phyloP scores from a whole-genome alignment of 306 rosid species.

The Prunus kanzakura region DNA sequence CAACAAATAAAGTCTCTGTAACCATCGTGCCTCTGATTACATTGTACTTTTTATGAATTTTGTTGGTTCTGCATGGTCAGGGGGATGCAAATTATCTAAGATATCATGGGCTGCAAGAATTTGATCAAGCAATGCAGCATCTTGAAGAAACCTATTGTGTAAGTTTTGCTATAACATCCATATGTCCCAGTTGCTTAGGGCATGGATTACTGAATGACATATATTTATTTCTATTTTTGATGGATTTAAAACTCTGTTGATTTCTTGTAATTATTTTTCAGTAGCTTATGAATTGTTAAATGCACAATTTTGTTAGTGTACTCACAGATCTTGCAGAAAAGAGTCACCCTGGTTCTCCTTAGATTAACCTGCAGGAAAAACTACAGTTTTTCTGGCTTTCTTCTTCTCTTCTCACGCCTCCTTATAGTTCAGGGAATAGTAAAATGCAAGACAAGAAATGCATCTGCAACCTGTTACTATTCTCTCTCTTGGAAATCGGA shows the following conservation, averaged over 20 bases:
- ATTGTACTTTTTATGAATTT: neutral
- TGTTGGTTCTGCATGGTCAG: conserved; percentile 41
- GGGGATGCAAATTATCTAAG: conserved; percentile 82
- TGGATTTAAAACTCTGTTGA: neutral
- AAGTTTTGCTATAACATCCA: conserved; percentile 34
- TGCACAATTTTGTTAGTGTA: too few relatives aligned
- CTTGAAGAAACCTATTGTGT: conserved; percentile 83
- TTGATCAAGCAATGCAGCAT: conserved; percentile 96
- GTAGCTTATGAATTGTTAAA: too few relatives aligned
- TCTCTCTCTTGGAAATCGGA: too few relatives aligned
- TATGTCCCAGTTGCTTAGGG: neutral
- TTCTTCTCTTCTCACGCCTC: too few relatives aligned
- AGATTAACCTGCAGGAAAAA: too few relatives aligned
- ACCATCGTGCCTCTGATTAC: neutral
- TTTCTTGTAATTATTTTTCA: too few relatives aligned
- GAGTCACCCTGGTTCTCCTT: too few relatives aligned
- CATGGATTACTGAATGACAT: neutral
- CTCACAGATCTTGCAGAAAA: too few relatives aligned
- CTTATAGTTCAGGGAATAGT: too few relatives aligned
- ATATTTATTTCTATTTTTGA: neutral
- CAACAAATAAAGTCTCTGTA: neutral
- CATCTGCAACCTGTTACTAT: too few relatives aligned
- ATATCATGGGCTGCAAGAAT: conserved; percentile 89
- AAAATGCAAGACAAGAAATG: too few relatives aligned
- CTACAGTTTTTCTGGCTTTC: too few relatives aligned